Conservation (phyloP, 345 rosid species). For the Salix arbutifolia region DNA sequence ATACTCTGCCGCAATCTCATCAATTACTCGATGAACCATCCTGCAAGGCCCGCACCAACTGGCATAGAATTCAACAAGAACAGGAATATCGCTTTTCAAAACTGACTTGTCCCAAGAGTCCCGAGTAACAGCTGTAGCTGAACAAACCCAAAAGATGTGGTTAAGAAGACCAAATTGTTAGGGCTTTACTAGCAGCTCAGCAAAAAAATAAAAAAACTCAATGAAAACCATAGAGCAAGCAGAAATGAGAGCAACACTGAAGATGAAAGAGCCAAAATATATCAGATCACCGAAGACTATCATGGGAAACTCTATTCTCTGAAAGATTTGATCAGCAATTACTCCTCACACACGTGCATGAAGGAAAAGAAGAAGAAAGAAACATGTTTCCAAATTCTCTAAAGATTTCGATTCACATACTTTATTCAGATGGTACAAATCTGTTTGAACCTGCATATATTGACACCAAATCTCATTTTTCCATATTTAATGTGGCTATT, state of each 20-base stretch:
- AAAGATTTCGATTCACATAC: background rate
- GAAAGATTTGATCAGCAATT: background rate
- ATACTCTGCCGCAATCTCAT: slow-evolving; percentile 79
- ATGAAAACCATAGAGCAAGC: slow-evolving; percentile 7
- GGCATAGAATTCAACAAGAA: slow-evolving; percentile 84
- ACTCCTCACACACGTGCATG: background rate
- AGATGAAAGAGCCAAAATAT: background rate
- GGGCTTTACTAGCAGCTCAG: background rate
- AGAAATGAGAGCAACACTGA: background rate
- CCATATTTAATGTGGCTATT: background rate
- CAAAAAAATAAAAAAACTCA: background rate
- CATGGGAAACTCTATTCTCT: background rate
- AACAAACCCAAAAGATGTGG: slow-evolving; percentile 18
- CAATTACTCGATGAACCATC: slow-evolving; percentile 59
- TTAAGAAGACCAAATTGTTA: slow-evolving; percentile 6
- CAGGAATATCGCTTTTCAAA: slow-evolving; percentile 60
- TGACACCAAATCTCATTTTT: background rate
- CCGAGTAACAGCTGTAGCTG: slow-evolving; percentile 58
- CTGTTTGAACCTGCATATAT: background rate
- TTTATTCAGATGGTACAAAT: background rate
- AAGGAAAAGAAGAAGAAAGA: background rate
- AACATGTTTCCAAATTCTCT: background rate
- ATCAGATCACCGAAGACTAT: background rate
- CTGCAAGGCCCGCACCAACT: slow-evolving; percentile 72
- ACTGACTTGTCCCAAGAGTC: slow-evolving; percentile 64